These are phyloP conservation scores for Saccharomycopsis olivae DNA, from an alignment of 805 yeast genomes.

Conservation along the genomic window DNA sequence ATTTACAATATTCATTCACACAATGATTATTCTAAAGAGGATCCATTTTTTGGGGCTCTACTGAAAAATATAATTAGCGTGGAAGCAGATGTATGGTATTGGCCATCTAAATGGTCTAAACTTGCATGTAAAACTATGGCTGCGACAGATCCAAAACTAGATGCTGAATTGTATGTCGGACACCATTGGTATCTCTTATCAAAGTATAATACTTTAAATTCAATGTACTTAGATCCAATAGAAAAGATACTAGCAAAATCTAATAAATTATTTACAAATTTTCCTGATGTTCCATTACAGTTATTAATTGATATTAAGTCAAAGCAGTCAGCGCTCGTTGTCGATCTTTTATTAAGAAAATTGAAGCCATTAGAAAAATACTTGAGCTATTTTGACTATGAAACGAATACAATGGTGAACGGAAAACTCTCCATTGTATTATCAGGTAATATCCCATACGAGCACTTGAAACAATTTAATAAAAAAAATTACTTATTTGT, in stretches of 20 bases:
- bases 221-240: slow-evolving; percentile 45
- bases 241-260: slow-evolving; percentile 29
- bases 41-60: slow-evolving; percentile 49
- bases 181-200: slow-evolving; percentile 40
- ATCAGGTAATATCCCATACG: slow-evolving; percentile 62
- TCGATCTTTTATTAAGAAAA: slow-evolving; percentile 32
- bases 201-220: slow-evolving; percentile 33
- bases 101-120: slow-evolving; percentile 22
- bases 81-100: slow-evolving; percentile 57
- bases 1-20: slow-evolving; percentile 41
- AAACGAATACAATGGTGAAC: slow-evolving; percentile 24
- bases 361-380: slow-evolving; percentile 40
- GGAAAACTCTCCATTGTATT: slow-evolving; percentile 54
- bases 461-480: too few relatives aligned
- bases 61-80: slow-evolving; percentile 41
- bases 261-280: slow-evolving; percentile 25
- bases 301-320: slow-evolving; percentile 59
- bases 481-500: too few relatives aligned
- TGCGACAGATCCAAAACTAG: neutral
- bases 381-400: slow-evolving; percentile 38
- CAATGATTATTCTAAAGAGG: slow-evolving; percentile 55
- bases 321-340: slow-evolving; percentile 31
- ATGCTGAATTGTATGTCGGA: slow-evolving; percentile 41
- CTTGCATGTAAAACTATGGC: slow-evolving; percentile 14
- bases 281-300: slow-evolving; percentile 27